Evolutionary conservation across 176 grass and related monocot genomes (phyloP).

Genomic region (Oryza australiensis): DNA sequence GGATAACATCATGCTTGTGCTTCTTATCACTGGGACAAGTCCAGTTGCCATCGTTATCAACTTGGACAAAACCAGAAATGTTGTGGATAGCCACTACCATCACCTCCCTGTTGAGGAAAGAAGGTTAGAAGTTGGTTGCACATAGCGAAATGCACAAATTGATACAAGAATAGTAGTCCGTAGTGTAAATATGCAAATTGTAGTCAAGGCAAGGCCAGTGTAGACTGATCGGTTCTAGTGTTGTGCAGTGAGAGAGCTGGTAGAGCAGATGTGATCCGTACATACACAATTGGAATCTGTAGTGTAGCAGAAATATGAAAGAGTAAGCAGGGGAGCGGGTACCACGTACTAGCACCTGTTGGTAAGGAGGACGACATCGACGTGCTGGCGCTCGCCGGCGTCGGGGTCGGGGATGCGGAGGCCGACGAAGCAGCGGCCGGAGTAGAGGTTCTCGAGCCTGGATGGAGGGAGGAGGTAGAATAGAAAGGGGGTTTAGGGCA

Average conservation of each 20-base stretch:
- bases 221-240: background rate
- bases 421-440: conserved; percentile 78
- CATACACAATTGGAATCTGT: too few relatives aligned
- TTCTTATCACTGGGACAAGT: conserved; percentile 63
- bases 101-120: conserved; percentile 56
- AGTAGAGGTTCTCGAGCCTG: conserved; percentile 93
- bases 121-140: conserved; percentile 21
- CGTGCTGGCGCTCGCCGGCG: conserved; percentile 67
- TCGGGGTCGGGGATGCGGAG: conserved; percentile 92
- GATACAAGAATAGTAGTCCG: background rate
- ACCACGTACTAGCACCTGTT: too few relatives aligned
- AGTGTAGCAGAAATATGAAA: too few relatives aligned
- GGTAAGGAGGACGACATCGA: conserved; percentile 80
- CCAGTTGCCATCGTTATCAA: conserved; percentile 79
- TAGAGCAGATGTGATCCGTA: background rate
- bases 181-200: background rate
- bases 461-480: background rate
- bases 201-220: background rate
- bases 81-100: conserved; percentile 92
- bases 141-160: background rate
- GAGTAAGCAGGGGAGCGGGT: too few relatives aligned
- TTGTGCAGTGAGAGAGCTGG: background rate
- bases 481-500: background rate
- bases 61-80: conserved; percentile 63
- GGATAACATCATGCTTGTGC: conserved; percentile 52